These are phyloP conservation scores for Trichoderma sp. DNA, from an alignment of 2,329 filamentous ascomycete species.

Conservation along the genomic window DNA sequence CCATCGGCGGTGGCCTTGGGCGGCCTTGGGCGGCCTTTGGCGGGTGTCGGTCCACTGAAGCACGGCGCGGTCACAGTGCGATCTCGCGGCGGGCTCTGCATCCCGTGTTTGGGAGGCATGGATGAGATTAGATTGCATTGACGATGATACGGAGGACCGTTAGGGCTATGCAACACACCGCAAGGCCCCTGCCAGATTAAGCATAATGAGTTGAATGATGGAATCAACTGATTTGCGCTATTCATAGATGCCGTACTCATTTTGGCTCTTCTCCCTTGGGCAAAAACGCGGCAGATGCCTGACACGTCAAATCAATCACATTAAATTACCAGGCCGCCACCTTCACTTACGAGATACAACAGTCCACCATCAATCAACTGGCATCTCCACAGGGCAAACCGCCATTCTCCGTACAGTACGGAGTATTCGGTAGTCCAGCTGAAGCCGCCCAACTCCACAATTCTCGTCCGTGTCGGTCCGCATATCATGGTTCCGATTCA, in stretches of 20 bases:
- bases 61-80: background rate
- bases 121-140: background rate
- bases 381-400: background rate
- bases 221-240: background rate
- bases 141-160: background rate
- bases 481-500: background rate
- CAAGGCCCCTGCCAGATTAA: background rate
- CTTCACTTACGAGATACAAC: background rate
- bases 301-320: too few species aligned
- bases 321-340: background rate
- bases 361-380: background rate
- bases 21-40: too few species aligned
- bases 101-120: background rate
- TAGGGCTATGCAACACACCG: background rate
- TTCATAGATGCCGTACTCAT: background rate
- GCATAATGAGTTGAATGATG: background rate
- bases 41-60: background rate
- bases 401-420: background rate
- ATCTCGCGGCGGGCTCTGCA: background rate
- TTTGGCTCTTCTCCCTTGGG: background rate
- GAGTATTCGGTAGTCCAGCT: background rate
- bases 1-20: conserved; percentile 7
- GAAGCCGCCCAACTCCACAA: background rate
- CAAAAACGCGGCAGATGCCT: background rate
- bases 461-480: background rate